These are phyloP conservation scores for Dovyalis caffra DNA, from an alignment of 345 rosid genomes.

Conservation along the genomic window DNA sequence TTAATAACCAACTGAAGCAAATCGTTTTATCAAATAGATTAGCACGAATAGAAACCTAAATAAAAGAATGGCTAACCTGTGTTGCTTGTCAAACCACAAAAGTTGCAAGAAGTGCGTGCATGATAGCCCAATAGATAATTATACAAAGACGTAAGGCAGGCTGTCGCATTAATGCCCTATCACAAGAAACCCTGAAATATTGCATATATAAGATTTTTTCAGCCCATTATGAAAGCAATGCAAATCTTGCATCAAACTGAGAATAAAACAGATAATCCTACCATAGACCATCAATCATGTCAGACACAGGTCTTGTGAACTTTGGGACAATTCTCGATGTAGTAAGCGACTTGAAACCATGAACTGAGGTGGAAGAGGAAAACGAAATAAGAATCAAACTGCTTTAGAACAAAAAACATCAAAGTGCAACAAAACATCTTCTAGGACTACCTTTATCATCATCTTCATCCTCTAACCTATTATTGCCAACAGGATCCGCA, in stretches of 20 bases:
- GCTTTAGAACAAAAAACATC: background rate
- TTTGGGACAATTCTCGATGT: constrained; percentile 75
- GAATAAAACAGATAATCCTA: constrained; percentile 22
- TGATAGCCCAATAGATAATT: constrained; percentile 81
- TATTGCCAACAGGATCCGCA: constrained; percentile 41
- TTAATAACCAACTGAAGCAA: background rate
- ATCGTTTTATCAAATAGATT: too few species aligned
- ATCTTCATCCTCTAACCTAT: constrained; percentile 74
- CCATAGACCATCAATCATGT: constrained; percentile 92
- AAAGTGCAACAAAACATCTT: background rate
- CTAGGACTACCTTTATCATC: constrained; percentile 77
- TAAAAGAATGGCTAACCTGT: constrained; percentile 33
- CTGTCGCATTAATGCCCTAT: constrained; percentile 85
- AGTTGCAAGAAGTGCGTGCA: constrained; percentile 70
- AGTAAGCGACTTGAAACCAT: constrained; percentile 91
- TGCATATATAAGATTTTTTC: background rate
- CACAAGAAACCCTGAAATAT: constrained; percentile 84
- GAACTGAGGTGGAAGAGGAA: constrained; percentile 43
- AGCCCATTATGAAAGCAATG: background rate
- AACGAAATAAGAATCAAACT: background rate
- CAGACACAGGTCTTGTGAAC: constrained; percentile 75
- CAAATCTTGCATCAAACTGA: background rate
- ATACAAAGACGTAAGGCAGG: constrained; percentile 86
- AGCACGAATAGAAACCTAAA: background rate
- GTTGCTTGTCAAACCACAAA: constrained; percentile 57